A percentile compares a stretch with the other conserved stretches of the same genome.
phyloP scores from a whole-genome alignment of 2,329 filamentous ascomycete genomes.

The Chaetomium olivaceum region DNA sequence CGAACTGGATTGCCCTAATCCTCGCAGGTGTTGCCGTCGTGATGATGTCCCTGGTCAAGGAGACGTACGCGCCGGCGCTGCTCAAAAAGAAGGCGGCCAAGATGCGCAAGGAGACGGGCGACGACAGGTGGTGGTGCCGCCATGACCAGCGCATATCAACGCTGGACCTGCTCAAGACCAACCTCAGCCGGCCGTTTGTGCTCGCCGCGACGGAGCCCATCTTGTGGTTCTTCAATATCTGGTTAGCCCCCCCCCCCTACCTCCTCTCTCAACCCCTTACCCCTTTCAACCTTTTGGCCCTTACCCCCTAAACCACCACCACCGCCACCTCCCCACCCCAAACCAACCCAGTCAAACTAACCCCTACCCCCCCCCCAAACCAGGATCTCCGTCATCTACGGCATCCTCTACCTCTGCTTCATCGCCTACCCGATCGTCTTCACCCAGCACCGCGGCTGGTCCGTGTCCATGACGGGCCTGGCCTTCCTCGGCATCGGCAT shows the following conservation, averaged over 20 bases:
- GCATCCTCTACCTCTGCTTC: constrained; percentile 82
- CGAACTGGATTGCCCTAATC: constrained; percentile 78
- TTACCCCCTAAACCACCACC: constrained; percentile 5
- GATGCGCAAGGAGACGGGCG: constrained; percentile 66
- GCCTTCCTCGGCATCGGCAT: constrained; percentile 73
- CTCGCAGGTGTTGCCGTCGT: constrained; percentile 62
- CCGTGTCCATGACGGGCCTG: constrained; percentile 69
- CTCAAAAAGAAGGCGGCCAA: constrained; percentile 65
- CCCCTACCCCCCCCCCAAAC: neutral
- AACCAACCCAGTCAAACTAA: neutral
- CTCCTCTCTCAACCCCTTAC: neutral
- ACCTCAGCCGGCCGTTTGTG: constrained; percentile 74
- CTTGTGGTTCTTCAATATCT: constrained; percentile 65
- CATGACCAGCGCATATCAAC: constrained; percentile 73
- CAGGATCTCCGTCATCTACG: constrained; percentile 81
- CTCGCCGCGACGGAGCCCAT: constrained; percentile 83
- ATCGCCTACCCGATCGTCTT: constrained; percentile 89
- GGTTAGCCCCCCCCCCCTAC: constrained; percentile 47
- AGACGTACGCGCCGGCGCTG: constrained; percentile 75
- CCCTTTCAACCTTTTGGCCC: no score
- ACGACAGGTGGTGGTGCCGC: constrained; percentile 73
- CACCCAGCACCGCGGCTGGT: constrained; percentile 72
- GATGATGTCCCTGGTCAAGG: constrained; percentile 62
- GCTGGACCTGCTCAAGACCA: constrained; percentile 68
- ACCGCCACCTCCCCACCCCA: neutral